phyloP scores from a whole-genome alignment of 805 yeast species.

The Starmerella khaoyaiensis region DNA sequence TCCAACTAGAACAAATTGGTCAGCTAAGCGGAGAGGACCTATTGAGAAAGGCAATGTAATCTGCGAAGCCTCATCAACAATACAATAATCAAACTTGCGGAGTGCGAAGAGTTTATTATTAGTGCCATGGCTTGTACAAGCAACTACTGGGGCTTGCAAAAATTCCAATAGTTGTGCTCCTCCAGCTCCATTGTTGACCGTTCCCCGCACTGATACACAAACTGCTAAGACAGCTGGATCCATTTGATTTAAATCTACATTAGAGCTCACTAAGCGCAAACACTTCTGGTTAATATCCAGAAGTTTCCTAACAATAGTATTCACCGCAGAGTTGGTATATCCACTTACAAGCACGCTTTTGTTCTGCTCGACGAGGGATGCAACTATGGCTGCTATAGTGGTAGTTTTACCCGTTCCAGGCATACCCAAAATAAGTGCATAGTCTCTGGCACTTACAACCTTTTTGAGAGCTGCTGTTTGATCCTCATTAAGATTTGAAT shows the following conservation, averaged over 20 bases:
- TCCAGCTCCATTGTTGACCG: conserved; percentile 1
- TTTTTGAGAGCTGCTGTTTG: conserved; percentile 57
- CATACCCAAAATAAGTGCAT: conserved; percentile 81
- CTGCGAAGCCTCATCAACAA: conserved; percentile 94
- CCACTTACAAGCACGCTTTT: conserved; percentile 69
- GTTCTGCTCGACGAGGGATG: conserved; percentile 42
- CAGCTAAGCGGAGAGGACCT: conserved; percentile 72
- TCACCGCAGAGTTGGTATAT: conserved; percentile 93
- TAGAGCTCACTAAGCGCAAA: conserved; percentile 52
- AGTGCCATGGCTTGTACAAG: conserved; percentile 76
- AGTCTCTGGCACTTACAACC: conserved; percentile 56
- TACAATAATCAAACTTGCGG: conserved; percentile 74
- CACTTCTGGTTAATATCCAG: conserved; percentile 36
- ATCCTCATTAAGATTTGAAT: conserved; percentile 44
- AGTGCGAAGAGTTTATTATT: conserved; percentile 46
- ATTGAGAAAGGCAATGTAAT: conserved; percentile 80
- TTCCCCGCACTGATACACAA: conserved; percentile 4
- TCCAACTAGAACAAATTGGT: conserved; percentile 83
- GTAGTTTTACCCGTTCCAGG: conserved; percentile 98
- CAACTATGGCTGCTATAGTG: conserved; percentile 64
- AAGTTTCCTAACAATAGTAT: conserved; percentile 74
- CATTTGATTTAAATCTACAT: conserved; percentile 30
- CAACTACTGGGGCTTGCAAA: conserved; percentile 61
- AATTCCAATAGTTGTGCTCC: conserved; percentile 7
- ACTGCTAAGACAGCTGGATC: conserved; percentile 49